Evolutionary conservation across 2,329 filamentous ascomycete genomes (phyloP).

Genomic region (Madurella fahalii): DNA sequence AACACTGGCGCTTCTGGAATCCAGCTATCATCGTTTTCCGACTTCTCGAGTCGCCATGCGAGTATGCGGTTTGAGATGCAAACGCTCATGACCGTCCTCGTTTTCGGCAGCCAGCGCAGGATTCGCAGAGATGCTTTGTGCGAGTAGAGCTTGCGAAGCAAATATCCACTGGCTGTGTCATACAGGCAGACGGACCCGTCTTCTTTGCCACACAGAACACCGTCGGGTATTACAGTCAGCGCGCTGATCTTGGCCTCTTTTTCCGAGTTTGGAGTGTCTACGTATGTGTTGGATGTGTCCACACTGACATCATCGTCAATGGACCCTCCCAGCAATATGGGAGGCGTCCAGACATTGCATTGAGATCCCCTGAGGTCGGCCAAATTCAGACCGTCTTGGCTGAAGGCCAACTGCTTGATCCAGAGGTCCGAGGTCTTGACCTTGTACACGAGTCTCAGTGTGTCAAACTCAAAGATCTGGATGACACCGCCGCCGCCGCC

Average conservation of each 20-base stretch:
- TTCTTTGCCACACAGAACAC: not conserved
- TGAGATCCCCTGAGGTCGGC: conserved; percentile 3
- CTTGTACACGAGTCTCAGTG: conserved; percentile 2
- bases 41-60: not conserved
- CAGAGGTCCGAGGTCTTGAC: not conserved
- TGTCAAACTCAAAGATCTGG: conserved; percentile 24
- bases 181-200: conserved; percentile 3
- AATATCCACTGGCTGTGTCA: conserved; percentile 1
- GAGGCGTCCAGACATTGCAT: conserved; percentile 8
- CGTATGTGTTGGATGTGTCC: conserved; percentile 3
- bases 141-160: not conserved
- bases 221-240: not conserved
- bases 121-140: not conserved
- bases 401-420: conserved; percentile 6
- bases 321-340: not conserved
- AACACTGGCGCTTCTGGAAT: not conserved
- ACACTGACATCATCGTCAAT: conserved; percentile 2
- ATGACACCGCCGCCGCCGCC: conserved; percentile 26
- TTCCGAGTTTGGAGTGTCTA: not conserved
- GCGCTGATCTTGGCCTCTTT: not conserved
- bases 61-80: not conserved
- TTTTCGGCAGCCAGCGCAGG: not conserved
- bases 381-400: not conserved
- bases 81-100: not conserved
- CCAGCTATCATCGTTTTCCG: not conserved